Evolutionary conservation across 1,284 basidiomycete species (phyloP).

Genomic region (Leucoagaricus sp.): DNA sequence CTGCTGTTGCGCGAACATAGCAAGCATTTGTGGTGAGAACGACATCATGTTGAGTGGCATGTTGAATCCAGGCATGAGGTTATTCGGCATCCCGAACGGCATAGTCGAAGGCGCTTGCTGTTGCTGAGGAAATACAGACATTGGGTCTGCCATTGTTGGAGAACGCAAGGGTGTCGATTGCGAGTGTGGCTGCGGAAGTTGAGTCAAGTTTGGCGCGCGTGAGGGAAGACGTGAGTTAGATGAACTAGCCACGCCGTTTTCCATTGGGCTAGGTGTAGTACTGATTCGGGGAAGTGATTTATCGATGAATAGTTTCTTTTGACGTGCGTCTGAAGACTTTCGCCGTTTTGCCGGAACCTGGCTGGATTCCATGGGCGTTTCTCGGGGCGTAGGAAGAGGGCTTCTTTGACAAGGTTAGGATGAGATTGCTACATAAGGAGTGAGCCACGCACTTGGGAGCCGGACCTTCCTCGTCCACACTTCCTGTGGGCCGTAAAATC

Average conservation of each 20-base stretch:
- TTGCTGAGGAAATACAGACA: conserved; percentile 9
- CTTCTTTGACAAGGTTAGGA: conserved; percentile 40
- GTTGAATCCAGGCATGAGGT: conserved; percentile 3
- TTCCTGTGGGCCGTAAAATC: conserved; percentile 19
- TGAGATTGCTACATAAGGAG: conserved; percentile 11
- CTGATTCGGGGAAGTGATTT: not conserved
- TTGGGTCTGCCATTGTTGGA: not conserved
- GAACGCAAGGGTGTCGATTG: conserved; percentile 1
- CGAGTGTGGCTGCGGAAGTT: not conserved
- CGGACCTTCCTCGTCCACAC: conserved; percentile 33
- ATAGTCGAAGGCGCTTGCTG: not conserved
- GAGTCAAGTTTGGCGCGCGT: not conserved
- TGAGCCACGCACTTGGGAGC: conserved; percentile 31
- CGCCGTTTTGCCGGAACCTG: not conserved
- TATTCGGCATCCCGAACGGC: conserved; percentile 4
- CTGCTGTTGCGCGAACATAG: conserved; percentile 11
- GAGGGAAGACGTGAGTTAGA: not conserved
- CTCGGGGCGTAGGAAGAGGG: conserved; percentile 58
- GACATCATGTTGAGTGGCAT: conserved; percentile 11
- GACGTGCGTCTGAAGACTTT: conserved; percentile 4
- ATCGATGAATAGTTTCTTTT: not conserved
- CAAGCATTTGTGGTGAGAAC: conserved; percentile 9
- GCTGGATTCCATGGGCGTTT: conserved; percentile 46
- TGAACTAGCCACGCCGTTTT: not conserved
- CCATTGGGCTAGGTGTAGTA: not conserved